Base-by-base conservation (phyloP, 495 filamentous ascomycete genomes). In the Neurospora sp. region DNA sequence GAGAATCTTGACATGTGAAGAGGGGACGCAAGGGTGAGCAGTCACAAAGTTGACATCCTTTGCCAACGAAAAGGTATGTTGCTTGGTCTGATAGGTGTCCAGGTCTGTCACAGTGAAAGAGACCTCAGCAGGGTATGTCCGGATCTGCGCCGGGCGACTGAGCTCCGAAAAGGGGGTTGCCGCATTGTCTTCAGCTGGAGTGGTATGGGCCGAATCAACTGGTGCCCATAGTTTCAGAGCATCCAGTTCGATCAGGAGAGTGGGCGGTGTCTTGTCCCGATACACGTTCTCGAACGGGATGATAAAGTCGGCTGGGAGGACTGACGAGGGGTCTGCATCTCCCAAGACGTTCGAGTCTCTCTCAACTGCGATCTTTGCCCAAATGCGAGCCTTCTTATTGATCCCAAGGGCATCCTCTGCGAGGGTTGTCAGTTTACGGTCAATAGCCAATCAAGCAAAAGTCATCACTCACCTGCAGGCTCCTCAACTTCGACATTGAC, bases 21-120 rank as follows among this genome's bases (percentile, higher is more conserved):
- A 89, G 7, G 87, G 85, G 5, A 86, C 86, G 68, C 90, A 92
- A 68, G 88, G 88, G 71, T 90, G 88, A 0, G 87, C 87, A 8
- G 90, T 89, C 59, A 91, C 83, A 77, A 92, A 92, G 74, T 87
- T 85, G 53, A 90, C 86, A 74, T 92, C 89, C 75, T 90, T 86
- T n/a, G 78, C 78, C 69, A 92, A 77, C 4, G 83, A 76, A 59
- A 87, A 85, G 8, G 82, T 81, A 45, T 86, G 74, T 20, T 83
- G 77, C 44, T 78, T 82, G 41, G 78, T 81, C 20, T 82, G 77
- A 0, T 75, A 77, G 22, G 79, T 76, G 4, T 78, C 78, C n/a
- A 79, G 74, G 44, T 82, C 74, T 35, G 79, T 83, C 1, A 90
- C 76, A 1, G 79, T 78, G 75, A 92, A 91, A 3, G 82, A 80